These are phyloP conservation scores for Leptomonas seymouri DNA, from an alignment of 208 protist genomes.

Conservation along the genomic window DNA sequence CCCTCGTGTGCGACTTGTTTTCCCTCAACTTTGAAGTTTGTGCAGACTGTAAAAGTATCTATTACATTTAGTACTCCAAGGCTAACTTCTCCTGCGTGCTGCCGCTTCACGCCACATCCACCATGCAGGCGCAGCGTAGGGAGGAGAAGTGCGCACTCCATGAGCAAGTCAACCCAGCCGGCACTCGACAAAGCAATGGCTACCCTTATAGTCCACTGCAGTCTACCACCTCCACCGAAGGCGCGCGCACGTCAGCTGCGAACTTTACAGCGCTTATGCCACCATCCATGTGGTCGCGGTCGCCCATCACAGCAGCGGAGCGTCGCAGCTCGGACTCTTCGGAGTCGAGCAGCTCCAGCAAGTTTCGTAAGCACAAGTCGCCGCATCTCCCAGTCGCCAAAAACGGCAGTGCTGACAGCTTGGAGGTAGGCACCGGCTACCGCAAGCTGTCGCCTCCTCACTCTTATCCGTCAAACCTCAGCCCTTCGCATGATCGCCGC, in stretches of 20 bases:
- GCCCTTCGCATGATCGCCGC: not conserved
- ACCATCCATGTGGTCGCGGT: slow-evolving; percentile 4
- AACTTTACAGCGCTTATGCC: slow-evolving; percentile 12
- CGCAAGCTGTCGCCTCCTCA: slow-evolving; percentile 5
- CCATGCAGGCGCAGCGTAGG: slow-evolving; percentile 1
- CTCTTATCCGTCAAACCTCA: slow-evolving; percentile 2
- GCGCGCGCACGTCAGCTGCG: not conserved
- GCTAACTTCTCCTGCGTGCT: not conserved
- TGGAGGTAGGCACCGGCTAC: slow-evolving; percentile 1
- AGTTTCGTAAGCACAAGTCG: not conserved
- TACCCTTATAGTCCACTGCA: not conserved
- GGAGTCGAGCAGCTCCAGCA: slow-evolving; percentile 14
- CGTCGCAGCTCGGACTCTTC: slow-evolving; percentile 11
- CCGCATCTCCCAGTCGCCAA: not conserved
- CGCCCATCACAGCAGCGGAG: not conserved
- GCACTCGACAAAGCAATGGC: not conserved
- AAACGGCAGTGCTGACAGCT: slow-evolving; percentile 2
- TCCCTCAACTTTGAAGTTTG: too few relatives aligned
- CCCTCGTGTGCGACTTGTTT: too few relatives aligned
- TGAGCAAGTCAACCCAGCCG: not conserved
- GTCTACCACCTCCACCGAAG: slow-evolving; percentile 8
- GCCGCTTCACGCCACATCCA: not conserved
- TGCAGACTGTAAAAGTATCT: too few relatives aligned
- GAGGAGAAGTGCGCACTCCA: not conserved
- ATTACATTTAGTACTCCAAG: not conserved